Evolutionary conservation across 768 basidiomycete species (phyloP), one percentile per base, ranked within the genome.

Genomic region (Cubamyces sp.): DNA sequence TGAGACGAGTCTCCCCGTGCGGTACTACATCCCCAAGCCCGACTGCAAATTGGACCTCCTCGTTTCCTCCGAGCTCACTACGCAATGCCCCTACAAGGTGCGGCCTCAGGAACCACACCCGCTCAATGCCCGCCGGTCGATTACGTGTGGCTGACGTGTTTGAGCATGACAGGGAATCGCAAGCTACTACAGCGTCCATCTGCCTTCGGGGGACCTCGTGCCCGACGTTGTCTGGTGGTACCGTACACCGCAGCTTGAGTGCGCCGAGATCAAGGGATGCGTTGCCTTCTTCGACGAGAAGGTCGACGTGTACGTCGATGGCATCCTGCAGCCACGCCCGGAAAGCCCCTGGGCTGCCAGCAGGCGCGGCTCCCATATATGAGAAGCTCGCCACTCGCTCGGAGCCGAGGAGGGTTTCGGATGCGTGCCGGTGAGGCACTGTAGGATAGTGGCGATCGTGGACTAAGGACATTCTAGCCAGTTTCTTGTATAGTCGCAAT

Each of bases 221-320:
- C 74, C 83, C 30, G 78, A 86, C 56, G 71, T 87, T 5, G 81
- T 85, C 16, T 89, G 88, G 87, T 87, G 81, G 78, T 88, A 89
- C 71, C 81, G 78, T 26, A 77, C 78, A 41, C 81, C 87, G 0
- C 79, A 74, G 15, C 73, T 74, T 0, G 87, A 87, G 62, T 82
- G 82, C 42, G 74, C 78, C 3, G 76, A 72, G 21, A 80, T 88
- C 48, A 75, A 71, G 52, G 85, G 85, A 18, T 79, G 79, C 60
- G 72, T 84, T 7, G 82, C 85, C 0, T 88, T 87, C 69, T 86
- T 85, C 63, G 86, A 89, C 55, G 87, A 90, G 66, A 87, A 84
- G 62, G 82, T 88, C 26, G 85, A 87, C 55, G 80, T 88, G 14
- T 89, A 79, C 75, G 69, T 89, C 16, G 86, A 89, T 65, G 86